These are phyloP conservation scores for Sporisorium iseilematis-ciliati DNA, from an alignment of 1,284 basidiomycete genomes.

Conservation along the genomic window DNA sequence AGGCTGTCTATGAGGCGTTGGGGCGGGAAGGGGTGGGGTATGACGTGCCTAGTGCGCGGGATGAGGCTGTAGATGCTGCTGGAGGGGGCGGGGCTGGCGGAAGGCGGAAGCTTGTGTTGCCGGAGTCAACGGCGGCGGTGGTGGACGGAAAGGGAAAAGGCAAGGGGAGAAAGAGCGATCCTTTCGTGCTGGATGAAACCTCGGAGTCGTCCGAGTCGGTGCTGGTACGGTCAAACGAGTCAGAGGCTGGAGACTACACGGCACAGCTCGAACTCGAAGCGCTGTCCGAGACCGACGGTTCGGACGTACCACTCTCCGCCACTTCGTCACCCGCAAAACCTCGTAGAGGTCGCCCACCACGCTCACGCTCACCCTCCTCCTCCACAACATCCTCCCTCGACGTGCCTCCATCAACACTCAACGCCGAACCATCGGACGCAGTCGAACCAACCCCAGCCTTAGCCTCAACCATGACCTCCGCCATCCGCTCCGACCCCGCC, in stretches of 20 bases:
- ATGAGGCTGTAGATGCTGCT: not conserved
- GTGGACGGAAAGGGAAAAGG: conserved; percentile 11
- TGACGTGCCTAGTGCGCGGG: not conserved
- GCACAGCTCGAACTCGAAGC: conserved; percentile 35
- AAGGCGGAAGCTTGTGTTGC: conserved; percentile 14
- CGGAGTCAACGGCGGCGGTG: not conserved
- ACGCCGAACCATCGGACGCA: not conserved
- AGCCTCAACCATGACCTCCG: conserved; percentile 25
- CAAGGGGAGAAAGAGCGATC: conserved; percentile 40
- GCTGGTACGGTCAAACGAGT: not conserved
- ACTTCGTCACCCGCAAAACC: conserved; percentile 9
- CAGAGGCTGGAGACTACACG: conserved; percentile 24
- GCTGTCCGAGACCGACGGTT: conserved; percentile 23
- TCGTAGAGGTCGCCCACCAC: conserved; percentile 6
- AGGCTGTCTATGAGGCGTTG: conserved; percentile 33
- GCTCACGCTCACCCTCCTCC: conserved; percentile 8
- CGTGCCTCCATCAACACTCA: conserved; percentile 13
- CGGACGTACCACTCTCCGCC: conserved; percentile 16
- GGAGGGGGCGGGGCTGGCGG: not conserved
- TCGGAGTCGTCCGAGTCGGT: not conserved
- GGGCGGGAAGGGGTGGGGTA: conserved; percentile 4
- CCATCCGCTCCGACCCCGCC: conserved; percentile 12
- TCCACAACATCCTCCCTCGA: conserved; percentile 19
- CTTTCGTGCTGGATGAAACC: conserved; percentile 22
- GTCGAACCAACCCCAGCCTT: conserved; percentile 25